Conservation (phyloP, 2,329 filamentous ascomycete species). For the Metarhizium album region DNA sequence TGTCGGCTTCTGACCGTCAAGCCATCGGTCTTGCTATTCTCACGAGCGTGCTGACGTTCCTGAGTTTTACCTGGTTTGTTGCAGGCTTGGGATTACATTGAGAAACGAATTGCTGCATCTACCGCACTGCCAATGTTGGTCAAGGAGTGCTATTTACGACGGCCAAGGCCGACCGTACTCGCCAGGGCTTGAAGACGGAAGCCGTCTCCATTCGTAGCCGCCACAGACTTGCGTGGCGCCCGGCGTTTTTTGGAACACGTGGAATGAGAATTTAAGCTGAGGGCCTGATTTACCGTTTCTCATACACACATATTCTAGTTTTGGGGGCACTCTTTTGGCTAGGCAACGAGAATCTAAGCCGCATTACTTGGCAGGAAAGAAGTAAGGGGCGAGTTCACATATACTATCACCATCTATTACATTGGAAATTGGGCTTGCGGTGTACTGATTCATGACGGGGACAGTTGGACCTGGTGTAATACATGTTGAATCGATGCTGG, state of each 20-base stretch:
- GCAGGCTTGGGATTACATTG: slow-evolving; percentile 34
- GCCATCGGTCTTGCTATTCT: slow-evolving; percentile 39
- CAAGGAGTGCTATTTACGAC: neutral
- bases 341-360: neutral
- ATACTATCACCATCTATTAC: no score
- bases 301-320: neutral
- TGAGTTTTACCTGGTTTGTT: slow-evolving; percentile 56
- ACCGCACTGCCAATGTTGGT: no score
- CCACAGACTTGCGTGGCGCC: neutral
- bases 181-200: neutral
- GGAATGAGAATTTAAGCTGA: neutral
- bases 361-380: neutral
- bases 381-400: slow-evolving; percentile 1
- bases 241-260: neutral
- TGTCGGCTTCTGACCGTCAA: slow-evolving; percentile 33
- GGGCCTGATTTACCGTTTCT: neutral
- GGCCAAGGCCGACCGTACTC: neutral
- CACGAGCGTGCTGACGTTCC: slow-evolving; percentile 45
- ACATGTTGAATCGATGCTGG: neutral
- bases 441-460: neutral
- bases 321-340: neutral
- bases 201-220: neutral
- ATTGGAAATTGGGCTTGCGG: neutral
- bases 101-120: neutral
- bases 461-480: slow-evolving; percentile 2